Conservation (phyloP, 1,284 basidiomycete genomes). For the Cutaneotrichosporon arboriforme region DNA sequence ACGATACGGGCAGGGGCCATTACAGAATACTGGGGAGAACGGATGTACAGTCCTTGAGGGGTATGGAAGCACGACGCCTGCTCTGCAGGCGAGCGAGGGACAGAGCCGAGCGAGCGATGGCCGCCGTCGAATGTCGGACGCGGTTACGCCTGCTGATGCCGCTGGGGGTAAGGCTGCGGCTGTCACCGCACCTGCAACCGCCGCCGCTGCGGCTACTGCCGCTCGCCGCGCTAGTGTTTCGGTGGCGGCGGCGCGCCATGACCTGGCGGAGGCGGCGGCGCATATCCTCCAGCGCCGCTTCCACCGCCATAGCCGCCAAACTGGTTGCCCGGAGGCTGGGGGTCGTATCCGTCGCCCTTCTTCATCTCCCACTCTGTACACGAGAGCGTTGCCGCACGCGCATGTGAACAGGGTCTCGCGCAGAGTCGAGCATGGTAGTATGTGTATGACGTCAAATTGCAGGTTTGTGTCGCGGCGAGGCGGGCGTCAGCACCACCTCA, state of each 20-base stretch:
- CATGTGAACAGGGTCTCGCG: neutral
- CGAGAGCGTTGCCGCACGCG: neutral
- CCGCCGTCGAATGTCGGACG: too few relatives aligned
- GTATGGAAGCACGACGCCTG: too few relatives aligned
- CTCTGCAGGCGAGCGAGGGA: too few relatives aligned
- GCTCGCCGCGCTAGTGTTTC: conserved; percentile 9
- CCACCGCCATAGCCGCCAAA: conserved; percentile 15
- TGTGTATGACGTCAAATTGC: neutral
- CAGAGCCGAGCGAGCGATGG: too few relatives aligned
- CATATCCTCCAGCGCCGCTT: conserved; percentile 3
- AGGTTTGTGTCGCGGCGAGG: neutral
- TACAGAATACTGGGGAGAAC: too few relatives aligned
- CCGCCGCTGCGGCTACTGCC: neutral
- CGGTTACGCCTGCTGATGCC: too few relatives aligned
- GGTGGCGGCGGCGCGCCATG: neutral
- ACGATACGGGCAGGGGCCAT: too few relatives aligned
- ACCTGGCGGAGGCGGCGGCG: conserved; percentile 9
- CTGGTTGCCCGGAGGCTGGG: conserved; percentile 20
- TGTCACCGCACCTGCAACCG: too few relatives aligned
- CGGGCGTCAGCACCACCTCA: neutral
- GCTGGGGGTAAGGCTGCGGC: too few relatives aligned
- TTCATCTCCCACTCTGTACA: conserved; percentile 17
- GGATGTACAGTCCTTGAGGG: too few relatives aligned
- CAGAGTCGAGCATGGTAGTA: neutral
- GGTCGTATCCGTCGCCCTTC: conserved; percentile 22